Evolutionary conservation across 345 rosid species (phyloP).

Genomic region (Psidium friedrichsthalianum): DNA sequence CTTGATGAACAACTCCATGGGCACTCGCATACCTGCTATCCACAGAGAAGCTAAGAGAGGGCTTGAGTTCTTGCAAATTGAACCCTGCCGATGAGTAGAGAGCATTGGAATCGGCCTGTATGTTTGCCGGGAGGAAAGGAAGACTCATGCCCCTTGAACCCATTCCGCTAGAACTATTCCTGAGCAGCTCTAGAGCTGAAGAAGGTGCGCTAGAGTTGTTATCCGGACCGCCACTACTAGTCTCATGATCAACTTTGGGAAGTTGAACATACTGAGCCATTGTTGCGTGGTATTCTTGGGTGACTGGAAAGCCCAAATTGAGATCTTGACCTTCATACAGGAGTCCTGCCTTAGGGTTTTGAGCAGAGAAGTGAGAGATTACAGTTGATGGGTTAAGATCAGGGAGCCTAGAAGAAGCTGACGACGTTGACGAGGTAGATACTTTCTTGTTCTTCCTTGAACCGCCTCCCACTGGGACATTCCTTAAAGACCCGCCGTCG

Average conservation of each 20-base stretch:
- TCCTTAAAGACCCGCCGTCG: conserved; percentile 89
- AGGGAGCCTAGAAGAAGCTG: conserved; percentile 42
- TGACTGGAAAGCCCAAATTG: conserved; percentile 44
- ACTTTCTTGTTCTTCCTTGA: conserved; percentile 95
- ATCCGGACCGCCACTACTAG: neutral
- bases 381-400: conserved; percentile 15
- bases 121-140: neutral
- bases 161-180: neutral
- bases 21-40: conserved; percentile 37
- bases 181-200: neutral
- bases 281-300: conserved; percentile 23
- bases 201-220: neutral
- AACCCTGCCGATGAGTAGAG: neutral
- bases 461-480: conserved; percentile 96
- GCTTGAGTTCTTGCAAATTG: conserved; percentile 25
- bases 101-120: neutral
- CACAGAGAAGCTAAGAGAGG: conserved; percentile 60
- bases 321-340: conserved; percentile 78
- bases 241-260: conserved; percentile 17
- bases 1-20: neutral
- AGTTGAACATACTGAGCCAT: conserved; percentile 56
- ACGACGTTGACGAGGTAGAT: conserved; percentile 11
- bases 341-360: conserved; percentile 25
- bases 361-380: conserved; percentile 3
- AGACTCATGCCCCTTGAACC: neutral